These are phyloP conservation scores for Pulveroboletus sp. DNA, from an alignment of 768 basidiomycete species.

Conservation along the genomic window DNA sequence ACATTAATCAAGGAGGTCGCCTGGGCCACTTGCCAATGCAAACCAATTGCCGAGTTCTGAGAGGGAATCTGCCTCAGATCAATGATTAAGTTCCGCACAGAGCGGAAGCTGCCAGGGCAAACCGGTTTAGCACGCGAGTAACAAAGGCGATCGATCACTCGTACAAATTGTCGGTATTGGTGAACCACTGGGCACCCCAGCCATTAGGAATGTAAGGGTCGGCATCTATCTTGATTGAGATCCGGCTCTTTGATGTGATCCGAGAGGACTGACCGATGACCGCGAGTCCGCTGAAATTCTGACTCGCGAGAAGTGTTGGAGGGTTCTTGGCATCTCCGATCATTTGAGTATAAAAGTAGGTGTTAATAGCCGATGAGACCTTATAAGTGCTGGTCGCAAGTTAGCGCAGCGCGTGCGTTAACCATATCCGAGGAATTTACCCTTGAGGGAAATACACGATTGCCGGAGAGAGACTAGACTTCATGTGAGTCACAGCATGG, in stretches of 20 bases:
- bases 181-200: slow-evolving; percentile 23
- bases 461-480: slow-evolving; percentile 48
- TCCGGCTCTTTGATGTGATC: background rate
- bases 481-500: background rate
- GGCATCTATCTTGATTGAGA: slow-evolving; percentile 44
- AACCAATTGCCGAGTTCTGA: slow-evolving; percentile 53
- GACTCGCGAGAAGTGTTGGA: slow-evolving; percentile 62
- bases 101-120: slow-evolving; percentile 50
- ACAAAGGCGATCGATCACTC: background rate
- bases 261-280: slow-evolving; percentile 55
- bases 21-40: slow-evolving; percentile 85
- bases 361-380: slow-evolving; percentile 61
- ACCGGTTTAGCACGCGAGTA: slow-evolving; percentile 1
- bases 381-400: slow-evolving; percentile 52
- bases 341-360: slow-evolving; percentile 75
- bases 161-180: slow-evolving; percentile 25
- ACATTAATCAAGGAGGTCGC: slow-evolving; percentile 73
- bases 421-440: slow-evolving; percentile 29
- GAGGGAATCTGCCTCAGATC: slow-evolving; percentile 60
- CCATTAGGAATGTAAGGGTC: slow-evolving; percentile 69
- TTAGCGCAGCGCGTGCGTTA: background rate
- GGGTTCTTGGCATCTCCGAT: slow-evolving; percentile 70
- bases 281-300: slow-evolving; percentile 63
- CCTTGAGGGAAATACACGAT: slow-evolving; percentile 74
- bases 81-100: slow-evolving; percentile 72